Evolutionary conservation across 2,329 filamentous ascomycete genomes (phyloP).

Genomic region (Salinomyces thailandicus): DNA sequence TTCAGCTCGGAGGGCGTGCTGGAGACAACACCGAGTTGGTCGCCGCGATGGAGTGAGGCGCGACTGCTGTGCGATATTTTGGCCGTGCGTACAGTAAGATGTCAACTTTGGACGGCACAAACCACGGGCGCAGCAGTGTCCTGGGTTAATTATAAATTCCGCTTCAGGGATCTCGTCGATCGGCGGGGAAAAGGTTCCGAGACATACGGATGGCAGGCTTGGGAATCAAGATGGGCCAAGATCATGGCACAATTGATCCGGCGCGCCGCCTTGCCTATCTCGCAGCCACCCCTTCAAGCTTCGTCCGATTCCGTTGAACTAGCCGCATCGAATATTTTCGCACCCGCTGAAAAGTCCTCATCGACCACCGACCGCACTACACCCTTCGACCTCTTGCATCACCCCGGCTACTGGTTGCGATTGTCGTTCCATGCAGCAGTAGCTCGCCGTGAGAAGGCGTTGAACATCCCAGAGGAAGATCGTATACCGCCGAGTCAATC

Average conservation of each 20-base stretch:
- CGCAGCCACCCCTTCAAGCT: slow-evolving; percentile 19
- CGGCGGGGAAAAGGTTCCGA: slow-evolving; percentile 72
- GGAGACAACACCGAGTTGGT: slow-evolving; percentile 84
- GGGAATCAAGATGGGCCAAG: slow-evolving; percentile 66
- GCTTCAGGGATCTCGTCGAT: slow-evolving; percentile 68
- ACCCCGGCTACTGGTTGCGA: slow-evolving; percentile 52
- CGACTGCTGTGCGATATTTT: slow-evolving; percentile 74
- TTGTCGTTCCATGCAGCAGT: slow-evolving; percentile 43
- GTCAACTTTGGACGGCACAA: slow-evolving; percentile 68
- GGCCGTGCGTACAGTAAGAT: slow-evolving; percentile 69
- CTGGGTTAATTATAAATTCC: slow-evolving; percentile 68
- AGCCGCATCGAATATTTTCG: slow-evolving; percentile 27
- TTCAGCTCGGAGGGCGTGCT: slow-evolving; percentile 68
- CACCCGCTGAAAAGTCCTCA: slow-evolving; percentile 42
- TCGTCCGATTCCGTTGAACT: slow-evolving; percentile 9
- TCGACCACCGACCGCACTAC: slow-evolving; percentile 39
- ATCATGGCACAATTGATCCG: slow-evolving; percentile 51
- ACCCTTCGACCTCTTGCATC: slow-evolving; percentile 51
- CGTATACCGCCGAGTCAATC: slow-evolving; percentile 44
- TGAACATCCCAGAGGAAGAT: slow-evolving; percentile 50
- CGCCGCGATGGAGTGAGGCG: slow-evolving; percentile 82
- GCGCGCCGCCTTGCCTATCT: slow-evolving; percentile 39
- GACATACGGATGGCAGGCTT: slow-evolving; percentile 89
- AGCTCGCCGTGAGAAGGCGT: slow-evolving; percentile 40
- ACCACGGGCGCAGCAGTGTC: slow-evolving; percentile 68